Conservation (phyloP, 805 yeast genomes). For the Ogataea nonfermentans region DNA sequence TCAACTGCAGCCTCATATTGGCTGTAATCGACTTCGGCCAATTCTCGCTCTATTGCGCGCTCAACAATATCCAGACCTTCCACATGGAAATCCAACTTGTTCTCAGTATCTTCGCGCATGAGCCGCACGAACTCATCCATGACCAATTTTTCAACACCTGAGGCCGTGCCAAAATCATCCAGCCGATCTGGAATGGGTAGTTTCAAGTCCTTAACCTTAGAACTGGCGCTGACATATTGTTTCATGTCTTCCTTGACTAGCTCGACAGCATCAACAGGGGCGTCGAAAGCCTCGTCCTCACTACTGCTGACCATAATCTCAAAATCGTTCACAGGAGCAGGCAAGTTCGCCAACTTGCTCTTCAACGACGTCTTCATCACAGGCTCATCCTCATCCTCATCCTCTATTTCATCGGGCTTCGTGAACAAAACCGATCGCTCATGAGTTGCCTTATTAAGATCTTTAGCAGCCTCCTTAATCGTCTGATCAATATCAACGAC, state of each 20-base stretch:
- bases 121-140: conserved; percentile 7
- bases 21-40: conserved; percentile 2
- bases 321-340: conserved; percentile 39
- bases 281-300: conserved; percentile 9
- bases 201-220: not conserved
- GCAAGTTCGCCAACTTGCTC: conserved; percentile 15
- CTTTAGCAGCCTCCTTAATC: conserved; percentile 36
- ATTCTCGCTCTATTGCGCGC: conserved; percentile 5
- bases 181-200: conserved; percentile 1
- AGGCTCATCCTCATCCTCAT: conserved; percentile 11
- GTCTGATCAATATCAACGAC: conserved; percentile 31
- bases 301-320: conserved; percentile 37
- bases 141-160: conserved; percentile 7
- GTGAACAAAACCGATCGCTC: conserved; percentile 38
- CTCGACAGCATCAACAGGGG: not conserved
- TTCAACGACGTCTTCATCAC: conserved; percentile 4
- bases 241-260: not conserved
- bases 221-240: not conserved
- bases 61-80: conserved; percentile 3
- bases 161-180: not conserved
- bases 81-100: no score
- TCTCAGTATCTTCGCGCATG: not conserved
- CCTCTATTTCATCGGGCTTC: conserved; percentile 11
- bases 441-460: conserved; percentile 33
- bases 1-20: conserved; percentile 10